Evolutionary conservation across 1,139 yeast species (phyloP).

Genomic region (Wickerhamiella pararugosa): DNA sequence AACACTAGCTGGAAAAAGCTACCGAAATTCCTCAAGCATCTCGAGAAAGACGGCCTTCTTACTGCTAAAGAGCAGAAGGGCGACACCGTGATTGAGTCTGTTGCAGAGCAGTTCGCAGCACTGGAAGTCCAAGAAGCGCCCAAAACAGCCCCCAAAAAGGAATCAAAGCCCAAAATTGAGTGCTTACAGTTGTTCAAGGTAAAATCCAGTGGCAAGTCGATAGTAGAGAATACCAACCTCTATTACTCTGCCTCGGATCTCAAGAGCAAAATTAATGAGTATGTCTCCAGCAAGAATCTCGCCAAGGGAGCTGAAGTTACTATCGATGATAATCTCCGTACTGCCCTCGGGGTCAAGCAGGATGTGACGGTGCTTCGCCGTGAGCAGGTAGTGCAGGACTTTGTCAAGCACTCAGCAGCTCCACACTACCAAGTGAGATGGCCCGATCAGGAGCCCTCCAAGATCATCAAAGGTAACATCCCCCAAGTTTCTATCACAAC

Average conservation of each 20-base stretch:
- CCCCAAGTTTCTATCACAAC: slow-evolving; percentile 56
- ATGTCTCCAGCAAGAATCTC: slow-evolving; percentile 39
- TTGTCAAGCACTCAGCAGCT: slow-evolving; percentile 41
- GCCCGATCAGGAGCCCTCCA: slow-evolving; percentile 25
- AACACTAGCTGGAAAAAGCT: slow-evolving; percentile 84
- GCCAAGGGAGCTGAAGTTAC: slow-evolving; percentile 35
- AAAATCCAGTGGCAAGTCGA: slow-evolving; percentile 7
- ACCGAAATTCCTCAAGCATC: slow-evolving; percentile 66
- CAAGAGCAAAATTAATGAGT: slow-evolving; percentile 36
- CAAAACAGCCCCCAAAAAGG: slow-evolving; percentile 35
- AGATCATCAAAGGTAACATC: slow-evolving; percentile 44
- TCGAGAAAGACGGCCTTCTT: slow-evolving; percentile 59
- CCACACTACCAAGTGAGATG: slow-evolving; percentile 35
- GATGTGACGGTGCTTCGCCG: slow-evolving; percentile 24
- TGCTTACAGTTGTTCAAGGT: slow-evolving; percentile 17
- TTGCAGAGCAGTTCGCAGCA: slow-evolving; percentile 39
- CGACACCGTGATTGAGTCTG: slow-evolving; percentile 43
- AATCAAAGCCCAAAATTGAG: slow-evolving; percentile 38
- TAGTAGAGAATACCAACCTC: slow-evolving; percentile 11
- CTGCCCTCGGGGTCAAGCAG: slow-evolving; percentile 20
- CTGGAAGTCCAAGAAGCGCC: slow-evolving; percentile 34
- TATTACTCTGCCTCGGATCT: slow-evolving; percentile 43
- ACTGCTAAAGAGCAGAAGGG: slow-evolving; percentile 65
- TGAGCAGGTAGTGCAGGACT: slow-evolving; percentile 37
- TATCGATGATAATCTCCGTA: slow-evolving; percentile 35